These are phyloP conservation scores for Xylaria sp. DNA, from an alignment of 2,329 filamentous ascomycete genomes.

Conservation along the genomic window DNA sequence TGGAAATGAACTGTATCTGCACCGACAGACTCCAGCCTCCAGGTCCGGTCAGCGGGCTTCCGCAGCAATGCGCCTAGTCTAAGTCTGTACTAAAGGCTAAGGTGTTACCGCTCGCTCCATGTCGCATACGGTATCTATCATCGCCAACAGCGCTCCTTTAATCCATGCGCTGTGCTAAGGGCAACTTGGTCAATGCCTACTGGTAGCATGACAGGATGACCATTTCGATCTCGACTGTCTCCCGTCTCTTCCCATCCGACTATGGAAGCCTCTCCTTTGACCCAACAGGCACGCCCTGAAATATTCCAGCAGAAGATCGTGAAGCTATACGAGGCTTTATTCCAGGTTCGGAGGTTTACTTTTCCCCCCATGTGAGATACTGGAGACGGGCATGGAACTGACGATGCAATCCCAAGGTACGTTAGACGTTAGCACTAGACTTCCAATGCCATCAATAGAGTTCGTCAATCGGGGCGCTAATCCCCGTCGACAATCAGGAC, in stretches of 20 bases:
- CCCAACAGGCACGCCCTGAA: constrained; percentile 89
- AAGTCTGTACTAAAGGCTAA: neutral
- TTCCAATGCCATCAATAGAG: constrained; percentile 3
- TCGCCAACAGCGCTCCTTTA: constrained; percentile 17
- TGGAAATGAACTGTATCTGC: constrained; percentile 15
- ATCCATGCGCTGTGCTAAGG: constrained; percentile 19
- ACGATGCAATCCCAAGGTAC: constrained; percentile 47
- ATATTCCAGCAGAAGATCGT: constrained; percentile 95
- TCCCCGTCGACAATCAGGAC: constrained; percentile 54
- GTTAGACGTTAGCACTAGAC: constrained; percentile 39
- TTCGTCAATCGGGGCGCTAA: constrained; percentile 40
- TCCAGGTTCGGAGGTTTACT: constrained; percentile 67
- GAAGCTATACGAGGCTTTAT: constrained; percentile 85
- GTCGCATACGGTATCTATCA: neutral
- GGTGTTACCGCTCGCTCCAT: neutral
- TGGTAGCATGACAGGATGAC: constrained; percentile 28
- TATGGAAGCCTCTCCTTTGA: constrained; percentile 93
- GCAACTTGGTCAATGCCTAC: neutral
- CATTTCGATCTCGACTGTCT: constrained; percentile 34
- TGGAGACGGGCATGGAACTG: constrained; percentile 41
- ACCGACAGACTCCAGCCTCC: neutral
- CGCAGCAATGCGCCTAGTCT: neutral
- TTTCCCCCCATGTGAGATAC: constrained; percentile 37
- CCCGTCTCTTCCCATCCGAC: constrained; percentile 29
- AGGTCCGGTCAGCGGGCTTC: neutral